Percentiles rank a stretch among this genome's conserved stretches.
Evolutionary conservation across 805 yeast species (phyloP).

Genomic region (Priceomyces fermenticarens): DNA sequence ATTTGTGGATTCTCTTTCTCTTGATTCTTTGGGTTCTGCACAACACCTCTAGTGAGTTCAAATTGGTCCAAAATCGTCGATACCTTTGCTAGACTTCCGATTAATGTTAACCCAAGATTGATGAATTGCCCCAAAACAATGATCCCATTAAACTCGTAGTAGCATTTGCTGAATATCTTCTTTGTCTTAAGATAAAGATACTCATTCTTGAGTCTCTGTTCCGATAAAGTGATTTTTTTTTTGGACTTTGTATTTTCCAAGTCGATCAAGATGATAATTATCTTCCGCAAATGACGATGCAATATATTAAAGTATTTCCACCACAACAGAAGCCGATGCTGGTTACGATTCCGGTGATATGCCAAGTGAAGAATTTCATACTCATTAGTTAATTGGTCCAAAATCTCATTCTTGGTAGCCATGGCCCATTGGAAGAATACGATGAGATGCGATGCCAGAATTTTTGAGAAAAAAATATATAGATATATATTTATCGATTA

Average conservation of each 20-base stretch:
- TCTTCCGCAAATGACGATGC: constrained; percentile 51
- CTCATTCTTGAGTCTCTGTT: constrained; percentile 11
- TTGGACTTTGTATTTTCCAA: constrained; percentile 7
- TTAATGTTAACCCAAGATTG: constrained; percentile 64
- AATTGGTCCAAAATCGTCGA: constrained; percentile 18
- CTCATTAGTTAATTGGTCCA: constrained; percentile 37
- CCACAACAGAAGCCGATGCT: constrained; percentile 72
- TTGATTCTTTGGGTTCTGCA: not conserved
- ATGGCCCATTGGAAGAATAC: not conserved
- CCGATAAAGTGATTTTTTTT: constrained; percentile 9
- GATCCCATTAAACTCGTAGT: constrained; percentile 61
- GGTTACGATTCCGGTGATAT: constrained; percentile 72
- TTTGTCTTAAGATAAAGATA: constrained; percentile 29
- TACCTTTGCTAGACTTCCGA: constrained; percentile 55
- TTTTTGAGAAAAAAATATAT: constrained; percentile 1
- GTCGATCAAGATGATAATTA: constrained; percentile 24
- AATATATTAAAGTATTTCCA: constrained; percentile 67
- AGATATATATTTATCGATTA: not conserved
- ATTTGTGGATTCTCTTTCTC: not conserved
- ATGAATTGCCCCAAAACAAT: constrained; percentile 74
- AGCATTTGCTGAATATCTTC: constrained; percentile 45
- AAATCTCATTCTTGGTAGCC: not conserved
- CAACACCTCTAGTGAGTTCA: constrained; percentile 3
- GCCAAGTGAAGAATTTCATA: constrained; percentile 57
- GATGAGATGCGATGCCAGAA: constrained; percentile 1